Evolutionary conservation across 768 basidiomycete genomes (phyloP).

Genomic region (Lepiota venenata): DNA sequence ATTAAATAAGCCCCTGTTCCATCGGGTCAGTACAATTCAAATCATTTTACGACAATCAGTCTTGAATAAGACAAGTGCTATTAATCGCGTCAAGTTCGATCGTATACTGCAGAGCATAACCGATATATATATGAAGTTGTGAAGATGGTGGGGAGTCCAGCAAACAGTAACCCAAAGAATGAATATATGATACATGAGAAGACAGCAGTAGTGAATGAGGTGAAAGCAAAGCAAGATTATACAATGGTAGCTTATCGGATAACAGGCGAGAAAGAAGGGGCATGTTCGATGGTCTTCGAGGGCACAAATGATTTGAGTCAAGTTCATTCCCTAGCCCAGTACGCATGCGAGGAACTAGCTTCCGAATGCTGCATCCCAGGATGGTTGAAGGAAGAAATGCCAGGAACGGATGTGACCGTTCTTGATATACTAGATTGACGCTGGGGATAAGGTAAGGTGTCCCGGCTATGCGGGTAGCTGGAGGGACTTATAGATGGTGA

Average conservation of each 20-base stretch:
- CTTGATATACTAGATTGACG: conserved; percentile 16
- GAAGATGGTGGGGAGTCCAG: background rate
- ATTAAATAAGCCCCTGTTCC: conserved; percentile 16
- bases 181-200: conserved; percentile 10
- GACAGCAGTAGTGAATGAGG: background rate
- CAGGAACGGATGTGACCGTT: conserved; percentile 9
- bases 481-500: conserved; percentile 27
- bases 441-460: conserved; percentile 16
- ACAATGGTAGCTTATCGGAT: background rate
- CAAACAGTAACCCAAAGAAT: conserved; percentile 1
- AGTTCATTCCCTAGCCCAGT: conserved; percentile 23
- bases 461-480: conserved; percentile 17
- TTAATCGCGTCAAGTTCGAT: background rate
- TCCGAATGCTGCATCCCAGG: conserved; percentile 11
- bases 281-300: conserved; percentile 1
- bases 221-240: conserved; percentile 6
- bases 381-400: conserved; percentile 11
- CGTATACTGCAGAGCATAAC: background rate
- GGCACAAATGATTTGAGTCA: no score
- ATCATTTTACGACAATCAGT: conserved; percentile 2
- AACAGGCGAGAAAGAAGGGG: conserved; percentile 4
- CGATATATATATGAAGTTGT: conserved; percentile 3
- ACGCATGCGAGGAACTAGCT: conserved; percentile 13
- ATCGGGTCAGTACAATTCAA: conserved; percentile 20
- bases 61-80: conserved; percentile 4